A percentile compares a stretch with the other conserved stretches of the same genome.
Evolutionary conservation across 805 yeast species (phyloP).

Genomic region (Candida sakaeoensis): DNA sequence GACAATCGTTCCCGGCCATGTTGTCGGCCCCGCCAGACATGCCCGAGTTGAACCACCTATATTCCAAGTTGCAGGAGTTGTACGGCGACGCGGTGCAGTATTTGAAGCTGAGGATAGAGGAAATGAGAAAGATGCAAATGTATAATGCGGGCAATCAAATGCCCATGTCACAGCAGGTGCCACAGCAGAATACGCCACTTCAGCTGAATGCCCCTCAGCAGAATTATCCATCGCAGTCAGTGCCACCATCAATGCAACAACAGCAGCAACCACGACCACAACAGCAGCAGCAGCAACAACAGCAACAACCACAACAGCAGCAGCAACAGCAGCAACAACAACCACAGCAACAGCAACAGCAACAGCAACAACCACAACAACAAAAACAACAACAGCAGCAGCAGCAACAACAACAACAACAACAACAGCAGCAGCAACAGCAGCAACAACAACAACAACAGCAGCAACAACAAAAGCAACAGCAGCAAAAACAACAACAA

Average conservation of each 20-base stretch:
- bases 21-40: slow-evolving; percentile 53
- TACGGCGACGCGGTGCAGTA: slow-evolving; percentile 53
- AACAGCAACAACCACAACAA: slow-evolving; percentile 7
- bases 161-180: slow-evolving; percentile 10
- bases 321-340: slow-evolving; percentile 10
- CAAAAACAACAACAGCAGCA: slow-evolving; percentile 6
- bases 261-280: slow-evolving; percentile 6
- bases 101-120: slow-evolving; percentile 37
- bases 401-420: not conserved
- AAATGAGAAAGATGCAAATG: slow-evolving; percentile 31
- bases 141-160: slow-evolving; percentile 12
- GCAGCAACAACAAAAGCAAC: slow-evolving; percentile 10
- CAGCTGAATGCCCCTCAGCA: not conserved
- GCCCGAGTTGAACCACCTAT: slow-evolving; percentile 49
- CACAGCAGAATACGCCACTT: slow-evolving; percentile 12
- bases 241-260: slow-evolving; percentile 3
- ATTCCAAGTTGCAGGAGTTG: slow-evolving; percentile 44
- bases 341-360: slow-evolving; percentile 10
- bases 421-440: slow-evolving; percentile 11
- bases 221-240: not conserved
- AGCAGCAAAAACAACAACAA: slow-evolving; percentile 11
- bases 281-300: slow-evolving; percentile 8
- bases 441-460: slow-evolving; percentile 8
- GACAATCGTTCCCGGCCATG: slow-evolving; percentile 44
- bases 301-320: not conserved